These are phyloP conservation scores for Casaregolazyma suthepensis DNA, from an alignment of 1,139 yeast species.

Conservation along the genomic window DNA sequence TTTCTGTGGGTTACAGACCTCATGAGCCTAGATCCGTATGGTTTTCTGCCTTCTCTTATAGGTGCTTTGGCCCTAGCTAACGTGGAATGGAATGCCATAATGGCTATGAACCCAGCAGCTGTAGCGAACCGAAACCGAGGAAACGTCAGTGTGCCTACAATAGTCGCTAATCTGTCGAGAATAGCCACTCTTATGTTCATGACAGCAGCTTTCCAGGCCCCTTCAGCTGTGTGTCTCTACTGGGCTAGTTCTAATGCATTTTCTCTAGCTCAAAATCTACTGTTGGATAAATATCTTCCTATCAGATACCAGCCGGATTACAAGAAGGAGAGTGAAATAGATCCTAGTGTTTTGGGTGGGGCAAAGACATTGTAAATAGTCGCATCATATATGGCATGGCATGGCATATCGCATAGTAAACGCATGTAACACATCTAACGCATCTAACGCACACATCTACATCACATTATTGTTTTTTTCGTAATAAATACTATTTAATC, in stretches of 20 bases:
- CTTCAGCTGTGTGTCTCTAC: slow-evolving; percentile 69
- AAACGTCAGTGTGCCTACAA: slow-evolving; percentile 50
- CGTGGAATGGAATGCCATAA: slow-evolving; percentile 69
- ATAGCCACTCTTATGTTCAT: slow-evolving; percentile 72
- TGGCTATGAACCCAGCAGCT: slow-evolving; percentile 41
- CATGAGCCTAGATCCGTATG: slow-evolving; percentile 55
- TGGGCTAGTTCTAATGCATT: slow-evolving; percentile 82
- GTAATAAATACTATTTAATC: slow-evolving; percentile 40
- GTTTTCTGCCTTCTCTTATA: slow-evolving; percentile 59
- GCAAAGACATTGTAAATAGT: background rate
- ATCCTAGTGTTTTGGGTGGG: slow-evolving; percentile 1
- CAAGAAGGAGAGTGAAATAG: background rate
- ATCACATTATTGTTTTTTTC: background rate
- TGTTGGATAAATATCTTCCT: slow-evolving; percentile 66
- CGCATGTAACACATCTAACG: background rate
- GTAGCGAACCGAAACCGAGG: slow-evolving; percentile 35
- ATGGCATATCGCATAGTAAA: background rate
- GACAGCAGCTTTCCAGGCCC: slow-evolving; percentile 83
- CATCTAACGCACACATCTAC: background rate
- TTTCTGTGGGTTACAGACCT: slow-evolving; percentile 56
- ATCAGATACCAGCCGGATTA: slow-evolving; percentile 15
- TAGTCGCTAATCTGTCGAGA: slow-evolving; percentile 62
- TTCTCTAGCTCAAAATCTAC: slow-evolving; percentile 66
- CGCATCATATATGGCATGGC: too few species aligned
- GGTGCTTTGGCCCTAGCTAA: slow-evolving; percentile 70